Evolutionary conservation across 2,329 filamentous ascomycete genomes (phyloP).

Genomic region (Geosmithia morbida): DNA sequence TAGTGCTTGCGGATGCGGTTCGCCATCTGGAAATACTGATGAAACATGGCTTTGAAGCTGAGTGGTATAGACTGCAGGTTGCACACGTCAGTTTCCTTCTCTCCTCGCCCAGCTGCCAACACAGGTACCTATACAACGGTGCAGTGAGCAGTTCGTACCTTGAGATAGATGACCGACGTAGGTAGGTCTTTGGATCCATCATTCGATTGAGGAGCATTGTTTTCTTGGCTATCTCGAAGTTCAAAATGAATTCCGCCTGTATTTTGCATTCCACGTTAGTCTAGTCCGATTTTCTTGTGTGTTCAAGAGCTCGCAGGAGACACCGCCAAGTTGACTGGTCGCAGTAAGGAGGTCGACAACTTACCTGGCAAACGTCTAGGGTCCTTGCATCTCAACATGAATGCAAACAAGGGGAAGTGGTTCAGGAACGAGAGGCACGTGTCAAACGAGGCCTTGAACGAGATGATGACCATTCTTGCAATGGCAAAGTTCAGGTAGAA

Average conservation of each 20-base stretch:
- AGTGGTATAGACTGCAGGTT: conserved; percentile 63
- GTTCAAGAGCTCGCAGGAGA: neutral
- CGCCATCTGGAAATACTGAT: conserved; percentile 92
- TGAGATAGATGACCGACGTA: conserved; percentile 74
- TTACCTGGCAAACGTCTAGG: conserved; percentile 72
- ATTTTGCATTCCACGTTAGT: conserved; percentile 3
- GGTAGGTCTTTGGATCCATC: conserved; percentile 31
- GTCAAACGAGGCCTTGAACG: conserved; percentile 80
- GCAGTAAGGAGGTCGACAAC: conserved; percentile 7
- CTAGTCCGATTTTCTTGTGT: neutral
- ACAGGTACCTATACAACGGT: neutral
- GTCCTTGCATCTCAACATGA: conserved; percentile 94
- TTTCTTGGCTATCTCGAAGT: conserved; percentile 56
- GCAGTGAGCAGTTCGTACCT: conserved; percentile 35
- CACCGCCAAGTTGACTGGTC: neutral
- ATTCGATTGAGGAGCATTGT: conserved; percentile 23
- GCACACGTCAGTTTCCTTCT: conserved; percentile 1
- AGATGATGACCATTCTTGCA: conserved; percentile 89
- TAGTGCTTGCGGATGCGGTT: conserved; percentile 92
- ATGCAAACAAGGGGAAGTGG: conserved; percentile 91
- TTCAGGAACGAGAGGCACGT: conserved; percentile 88
- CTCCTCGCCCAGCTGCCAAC: neutral
- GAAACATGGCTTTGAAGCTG: conserved; percentile 84
- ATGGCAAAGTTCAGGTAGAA: conserved; percentile 96
- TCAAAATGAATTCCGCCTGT: conserved; percentile 68